phyloP scores from a whole-genome alignment of 345 rosid species.

The Physaria fendleri region DNA sequence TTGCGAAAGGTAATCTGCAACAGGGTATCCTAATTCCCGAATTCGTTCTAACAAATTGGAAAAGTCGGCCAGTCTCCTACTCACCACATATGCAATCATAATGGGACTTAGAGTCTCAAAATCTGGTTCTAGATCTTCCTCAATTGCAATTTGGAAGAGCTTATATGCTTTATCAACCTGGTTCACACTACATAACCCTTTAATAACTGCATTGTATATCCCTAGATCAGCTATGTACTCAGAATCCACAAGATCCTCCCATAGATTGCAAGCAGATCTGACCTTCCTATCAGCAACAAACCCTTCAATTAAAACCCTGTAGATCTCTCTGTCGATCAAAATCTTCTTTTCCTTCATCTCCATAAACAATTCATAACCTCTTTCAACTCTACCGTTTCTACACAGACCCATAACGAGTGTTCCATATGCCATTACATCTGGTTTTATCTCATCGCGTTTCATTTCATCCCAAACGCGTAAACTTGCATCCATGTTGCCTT shows the following conservation, averaged over 20 bases:
- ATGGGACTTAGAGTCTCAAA: constrained; percentile 65
- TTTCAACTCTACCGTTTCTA: constrained; percentile 48
- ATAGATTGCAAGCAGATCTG: constrained; percentile 58
- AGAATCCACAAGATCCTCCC: constrained; percentile 75
- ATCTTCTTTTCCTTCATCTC: constrained; percentile 66
- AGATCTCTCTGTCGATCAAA: constrained; percentile 69
- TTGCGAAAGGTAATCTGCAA: constrained; percentile 47
- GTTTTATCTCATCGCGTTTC: constrained; percentile 56
- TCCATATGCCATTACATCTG: constrained; percentile 81
- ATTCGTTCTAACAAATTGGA: constrained; percentile 47
- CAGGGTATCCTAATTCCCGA: constrained; percentile 46
- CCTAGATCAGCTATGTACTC: constrained; percentile 80
- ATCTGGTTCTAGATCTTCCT: constrained; percentile 69
- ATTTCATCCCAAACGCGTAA: constrained; percentile 81
- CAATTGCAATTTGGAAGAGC: constrained; percentile 46
- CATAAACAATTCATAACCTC: constrained; percentile 53
- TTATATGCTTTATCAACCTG: constrained; percentile 68
- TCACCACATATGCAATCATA: constrained; percentile 55
- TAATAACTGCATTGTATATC: constrained; percentile 72
- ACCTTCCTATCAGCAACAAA: constrained; percentile 62
- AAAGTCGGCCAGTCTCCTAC: constrained; percentile 45
- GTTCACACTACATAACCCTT: constrained; percentile 58
- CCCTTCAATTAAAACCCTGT: constrained; percentile 59
- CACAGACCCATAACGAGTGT: constrained; percentile 65
- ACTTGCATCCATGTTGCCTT: constrained; percentile 66